Base-by-base conservation (phyloP, 495 filamentous ascomycete species). In the Coniosporium apollinis region DNA sequence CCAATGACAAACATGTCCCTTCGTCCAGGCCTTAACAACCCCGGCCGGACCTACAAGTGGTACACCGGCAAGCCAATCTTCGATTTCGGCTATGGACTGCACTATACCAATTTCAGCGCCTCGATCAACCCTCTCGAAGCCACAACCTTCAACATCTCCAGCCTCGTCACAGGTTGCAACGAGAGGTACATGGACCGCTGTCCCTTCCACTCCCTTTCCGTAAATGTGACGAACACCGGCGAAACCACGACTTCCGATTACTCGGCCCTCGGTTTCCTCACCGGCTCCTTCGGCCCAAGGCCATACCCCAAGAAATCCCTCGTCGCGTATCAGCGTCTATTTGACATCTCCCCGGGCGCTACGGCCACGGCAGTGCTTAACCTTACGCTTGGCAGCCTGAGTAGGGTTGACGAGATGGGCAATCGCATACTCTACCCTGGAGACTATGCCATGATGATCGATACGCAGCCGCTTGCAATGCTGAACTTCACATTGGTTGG, bases 381-480 rank as follows among this genome's bases (percentile, higher is more conserved):
- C 2, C 45, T 77, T 33, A 72, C 61, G 11, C 46, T 80, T 19
- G 76, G 68, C 11, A 63, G 58, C 25, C 42, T 82, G 14, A 69
- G 72, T 1, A 56, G 77, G 3, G 60, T 64, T 0, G 68, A 80
- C 42, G 62, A 61, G 20, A 45, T 40, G 3, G 78, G 78, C 1
- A 68, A 78, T 45, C 61, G 58, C 16, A 55, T 76, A 15, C 36
- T 83, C 22, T 81, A 76, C 46, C 76, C 78, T 0, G 78, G 78
- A 1, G 58, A 51, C 0, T 81, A 83, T 47, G 61, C 58, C 14
- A 18, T 82, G 39, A 50, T 63, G 19, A 40, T 82, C 33, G 76
- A 82, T 30, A 52, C 39, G 18, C 35, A 43, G 49, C 57, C 52
- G 3, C 45, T 56, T 28, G 51, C 48, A 17, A 51, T 39, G 20